These are phyloP conservation scores for Leccinum barrowsii DNA, from an alignment of 768 basidiomycete genomes.

Conservation along the genomic window DNA sequence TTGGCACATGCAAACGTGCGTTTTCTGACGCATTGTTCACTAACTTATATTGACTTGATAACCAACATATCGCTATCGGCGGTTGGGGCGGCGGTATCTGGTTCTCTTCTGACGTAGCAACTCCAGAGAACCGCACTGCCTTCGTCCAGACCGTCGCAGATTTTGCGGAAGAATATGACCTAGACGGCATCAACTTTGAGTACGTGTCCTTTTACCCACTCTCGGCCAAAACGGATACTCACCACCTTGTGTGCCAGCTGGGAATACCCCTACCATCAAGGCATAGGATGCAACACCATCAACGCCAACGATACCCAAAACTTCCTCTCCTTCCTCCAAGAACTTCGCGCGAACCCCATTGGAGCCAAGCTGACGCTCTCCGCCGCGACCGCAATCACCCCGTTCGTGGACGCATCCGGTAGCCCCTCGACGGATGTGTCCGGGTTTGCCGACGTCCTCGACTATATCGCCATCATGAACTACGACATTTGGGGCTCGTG, in stretches of 20 bases:
- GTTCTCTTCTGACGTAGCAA: conserved; percentile 61
- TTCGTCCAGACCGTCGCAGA: conserved; percentile 57
- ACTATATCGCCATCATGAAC: conserved; percentile 58
- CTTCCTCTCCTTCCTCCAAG: conserved; percentile 72
- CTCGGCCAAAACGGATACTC: background rate
- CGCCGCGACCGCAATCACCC: conserved; percentile 58
- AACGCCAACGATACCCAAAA: conserved; percentile 61
- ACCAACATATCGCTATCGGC: conserved; percentile 60
- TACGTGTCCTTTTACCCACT: background rate
- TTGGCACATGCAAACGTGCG: conserved; percentile 26
- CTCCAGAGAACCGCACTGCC: conserved; percentile 50
- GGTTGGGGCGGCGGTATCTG: conserved; percentile 67
- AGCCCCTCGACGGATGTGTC: conserved; percentile 52
- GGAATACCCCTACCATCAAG: conserved; percentile 73
- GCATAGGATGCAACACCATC: conserved; percentile 65
- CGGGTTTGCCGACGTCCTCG: conserved; percentile 65
- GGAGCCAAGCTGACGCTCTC: conserved; percentile 58
- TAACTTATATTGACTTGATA: conserved; percentile 20
- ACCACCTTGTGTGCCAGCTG: conserved; percentile 47
- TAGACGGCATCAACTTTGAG: conserved; percentile 48
- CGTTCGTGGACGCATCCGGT: conserved; percentile 59
- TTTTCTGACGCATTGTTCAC: background rate
- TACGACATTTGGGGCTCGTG: conserved; percentile 52
- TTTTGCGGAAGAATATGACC: conserved; percentile 44
- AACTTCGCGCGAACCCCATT: conserved; percentile 53